A percentile compares a stretch with the other conserved stretches of the same genome.
These are phyloP conservation scores for Metschnikowia continentalis DNA, from an alignment of 805 yeast species.

Conservation along the genomic window DNA sequence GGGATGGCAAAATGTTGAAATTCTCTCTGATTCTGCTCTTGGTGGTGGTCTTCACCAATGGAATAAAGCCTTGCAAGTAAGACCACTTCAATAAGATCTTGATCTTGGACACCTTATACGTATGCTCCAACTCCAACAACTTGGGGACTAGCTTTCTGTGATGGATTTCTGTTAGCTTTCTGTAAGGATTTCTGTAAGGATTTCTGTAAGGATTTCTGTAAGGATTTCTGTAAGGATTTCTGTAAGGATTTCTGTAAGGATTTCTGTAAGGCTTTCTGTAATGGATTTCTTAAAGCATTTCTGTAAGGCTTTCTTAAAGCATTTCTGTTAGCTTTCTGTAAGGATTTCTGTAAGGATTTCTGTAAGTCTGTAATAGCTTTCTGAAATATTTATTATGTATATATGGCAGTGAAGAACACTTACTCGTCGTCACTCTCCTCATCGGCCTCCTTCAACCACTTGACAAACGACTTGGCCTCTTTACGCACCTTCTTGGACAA, in stretches of 20 bases:
- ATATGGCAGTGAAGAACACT: not conserved
- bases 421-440: constrained; percentile 69
- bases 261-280: no score
- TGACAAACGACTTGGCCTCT: constrained; percentile 92
- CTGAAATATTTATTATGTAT: no score
- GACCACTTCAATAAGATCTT: constrained; percentile 74
- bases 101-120: constrained; percentile 48
- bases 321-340: no score
- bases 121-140: constrained; percentile 46
- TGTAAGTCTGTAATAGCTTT: no score
- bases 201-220: no score
- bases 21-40: constrained; percentile 50
- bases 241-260: no score
- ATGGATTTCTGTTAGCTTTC: no score
- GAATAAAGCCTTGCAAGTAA: constrained; percentile 63
- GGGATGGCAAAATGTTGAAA: constrained; percentile 46
- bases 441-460: constrained; percentile 94
- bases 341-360: no score
- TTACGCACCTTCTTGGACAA: constrained; percentile 88
- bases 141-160: constrained; percentile 25
- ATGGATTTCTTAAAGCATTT: no score
- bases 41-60: constrained; percentile 63
- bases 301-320: no score
- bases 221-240: no score
- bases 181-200: no score